Percentiles rank a stretch among this genome's conserved stretches.
These are phyloP conservation scores for Calonectria naviculata DNA, from an alignment of 2,329 filamentous ascomycete genomes.

Conservation along the genomic window DNA sequence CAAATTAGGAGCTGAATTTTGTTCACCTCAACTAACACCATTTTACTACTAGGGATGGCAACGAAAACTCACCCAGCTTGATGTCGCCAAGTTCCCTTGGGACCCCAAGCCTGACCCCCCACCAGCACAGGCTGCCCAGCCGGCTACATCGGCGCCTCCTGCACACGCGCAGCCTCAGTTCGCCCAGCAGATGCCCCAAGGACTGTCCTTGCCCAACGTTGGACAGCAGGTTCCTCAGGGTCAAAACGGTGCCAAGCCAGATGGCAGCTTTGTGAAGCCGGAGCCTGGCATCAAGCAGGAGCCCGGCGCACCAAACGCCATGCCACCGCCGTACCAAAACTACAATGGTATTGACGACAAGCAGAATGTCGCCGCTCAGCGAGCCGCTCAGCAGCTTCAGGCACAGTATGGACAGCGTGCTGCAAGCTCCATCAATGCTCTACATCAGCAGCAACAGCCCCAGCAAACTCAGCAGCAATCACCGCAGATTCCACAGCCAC, in stretches of 20 bases:
- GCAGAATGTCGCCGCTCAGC: slow-evolving; percentile 59
- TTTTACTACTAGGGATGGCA: slow-evolving; percentile 82
- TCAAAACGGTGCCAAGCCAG: slow-evolving; percentile 55
- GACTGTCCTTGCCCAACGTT: slow-evolving; percentile 45
- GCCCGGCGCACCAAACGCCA: slow-evolving; percentile 48
- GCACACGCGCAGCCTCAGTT: slow-evolving; percentile 46
- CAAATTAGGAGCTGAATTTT: background rate
- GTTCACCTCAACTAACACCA: slow-evolving; percentile 31
- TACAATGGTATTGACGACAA: slow-evolving; percentile 48
- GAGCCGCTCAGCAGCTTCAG: slow-evolving; percentile 68
- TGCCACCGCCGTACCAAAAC: slow-evolving; percentile 45
- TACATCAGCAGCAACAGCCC: slow-evolving; percentile 58
- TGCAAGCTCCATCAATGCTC: slow-evolving; percentile 73
- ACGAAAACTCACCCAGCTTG: slow-evolving; percentile 84
- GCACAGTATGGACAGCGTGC: slow-evolving; percentile 72
- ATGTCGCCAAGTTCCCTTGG: slow-evolving; percentile 93
- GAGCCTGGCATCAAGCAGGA: slow-evolving; percentile 61
- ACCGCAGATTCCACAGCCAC: slow-evolving; percentile 45
- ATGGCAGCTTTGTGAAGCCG: slow-evolving; percentile 58
- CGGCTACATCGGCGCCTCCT: slow-evolving; percentile 35
- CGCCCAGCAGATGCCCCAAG: slow-evolving; percentile 41
- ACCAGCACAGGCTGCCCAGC: slow-evolving; percentile 48
- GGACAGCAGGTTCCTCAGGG: slow-evolving; percentile 37
- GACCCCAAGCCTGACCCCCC: slow-evolving; percentile 83
- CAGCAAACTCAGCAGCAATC: slow-evolving; percentile 41